Evolutionary conservation across 441 rosid species (phyloP), one percentile per base, ranked within the genome.

Genomic region (Metrosideros polymorpha): DNA sequence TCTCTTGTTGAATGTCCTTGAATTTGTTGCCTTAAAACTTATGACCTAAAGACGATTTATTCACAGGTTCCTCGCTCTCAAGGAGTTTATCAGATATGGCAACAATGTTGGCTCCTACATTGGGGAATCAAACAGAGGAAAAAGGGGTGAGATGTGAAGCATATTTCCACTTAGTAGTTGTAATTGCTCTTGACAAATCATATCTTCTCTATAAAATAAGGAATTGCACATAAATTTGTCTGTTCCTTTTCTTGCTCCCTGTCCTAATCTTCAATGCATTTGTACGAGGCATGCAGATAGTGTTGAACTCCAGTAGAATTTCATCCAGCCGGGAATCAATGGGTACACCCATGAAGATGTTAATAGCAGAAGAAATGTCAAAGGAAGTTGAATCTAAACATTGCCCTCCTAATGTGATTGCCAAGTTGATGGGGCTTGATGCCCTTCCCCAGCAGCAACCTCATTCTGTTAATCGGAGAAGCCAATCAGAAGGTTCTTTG

Each of bases 391-490:
- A 91, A 83, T 87, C 90, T 85, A 92, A 90, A 85, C 94, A 91
- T 66, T 92, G 90, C 85, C 90, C 94, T 82, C 92, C 98, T 52
- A 98, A 96, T 89, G 91, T 98, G 88, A 95, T 98, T 85, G 99
- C 99, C 88, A 98, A 95, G 95, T 89, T 98, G 90, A 98, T 98
- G 99, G 99, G 99, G 83, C 97, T 98, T 84, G 99, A 98, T 85
- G 87, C 98, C 86, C 91, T 96, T 39, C 98, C 99, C 8, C 91
- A 84, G 87, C 91, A 89, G 86, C 95, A 92, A 85, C 91, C 86
- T 85, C 89, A 89, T 91, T 85, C 88, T 87, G 90, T 86, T 86
- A 83, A 87, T 84, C 89, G 82, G 51, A 94, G 93, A 88, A 90
- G 93, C 90, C 91, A 90, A 52, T 91, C 94, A 29, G 93, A 92